Conservation (phyloP, 2,329 filamentous ascomycete species). For the Curvularia sp. region DNA sequence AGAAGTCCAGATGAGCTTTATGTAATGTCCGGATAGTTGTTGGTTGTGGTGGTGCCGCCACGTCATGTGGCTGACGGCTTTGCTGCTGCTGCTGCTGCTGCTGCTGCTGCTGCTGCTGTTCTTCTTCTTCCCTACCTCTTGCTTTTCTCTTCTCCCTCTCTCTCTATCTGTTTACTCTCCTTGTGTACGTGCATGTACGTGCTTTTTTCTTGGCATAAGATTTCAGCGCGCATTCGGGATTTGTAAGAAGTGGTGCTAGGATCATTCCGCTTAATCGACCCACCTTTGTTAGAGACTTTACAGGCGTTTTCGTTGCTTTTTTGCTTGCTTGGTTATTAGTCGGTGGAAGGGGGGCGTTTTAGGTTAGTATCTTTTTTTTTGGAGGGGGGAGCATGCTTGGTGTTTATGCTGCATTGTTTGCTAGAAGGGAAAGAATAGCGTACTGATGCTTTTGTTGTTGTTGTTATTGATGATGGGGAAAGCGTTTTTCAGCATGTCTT, state of each 20-base stretch:
- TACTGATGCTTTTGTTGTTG: not conserved
- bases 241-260: not conserved
- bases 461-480: not conserved
- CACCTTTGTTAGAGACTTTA: not conserved
- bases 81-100: too few relatives aligned
- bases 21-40: constrained; percentile 20
- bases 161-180: not conserved
- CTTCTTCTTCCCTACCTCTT: not conserved
- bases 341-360: not conserved
- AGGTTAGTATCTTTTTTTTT: not conserved
- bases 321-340: not conserved
- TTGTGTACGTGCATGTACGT: not conserved
- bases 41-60: not conserved
- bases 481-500: not conserved
- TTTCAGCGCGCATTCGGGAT: not conserved
- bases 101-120: not conserved
- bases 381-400: not conserved
- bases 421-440: not conserved
- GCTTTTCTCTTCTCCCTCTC: not conserved
- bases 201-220: not conserved
- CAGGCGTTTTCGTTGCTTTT: not conserved
- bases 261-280: too few relatives aligned
- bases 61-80: not conserved
- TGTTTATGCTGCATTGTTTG: not conserved
- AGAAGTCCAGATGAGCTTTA: constrained; percentile 59